Conservation (phyloP, 140 eudicot genomes). For the Cichorium intybus region DNA sequence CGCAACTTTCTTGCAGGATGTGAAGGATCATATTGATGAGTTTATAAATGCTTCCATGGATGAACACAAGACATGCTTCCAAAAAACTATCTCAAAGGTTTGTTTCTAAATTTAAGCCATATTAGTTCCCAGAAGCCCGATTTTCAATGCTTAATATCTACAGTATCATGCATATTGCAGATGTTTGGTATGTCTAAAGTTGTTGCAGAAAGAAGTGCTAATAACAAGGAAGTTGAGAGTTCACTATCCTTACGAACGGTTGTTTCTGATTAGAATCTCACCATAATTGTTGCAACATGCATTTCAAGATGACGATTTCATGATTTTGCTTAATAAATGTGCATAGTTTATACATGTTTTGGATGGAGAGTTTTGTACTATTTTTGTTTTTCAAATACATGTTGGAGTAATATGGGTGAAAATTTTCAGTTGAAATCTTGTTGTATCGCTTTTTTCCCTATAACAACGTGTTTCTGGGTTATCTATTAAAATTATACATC, state of each 20-base stretch:
- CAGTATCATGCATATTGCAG: constrained; percentile 29
- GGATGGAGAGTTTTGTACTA: not conserved
- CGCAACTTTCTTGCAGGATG: constrained; percentile 72
- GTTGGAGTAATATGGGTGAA: not conserved
- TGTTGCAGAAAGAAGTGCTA: constrained; percentile 56
- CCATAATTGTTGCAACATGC: not conserved
- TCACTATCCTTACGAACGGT: constrained; percentile 57
- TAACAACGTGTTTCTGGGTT: too few species aligned
- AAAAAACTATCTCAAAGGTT: constrained; percentile 83
- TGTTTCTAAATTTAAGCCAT: constrained; percentile 1
- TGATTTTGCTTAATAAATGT: not conserved
- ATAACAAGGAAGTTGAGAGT: constrained; percentile 62
- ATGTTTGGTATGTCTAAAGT: constrained; percentile 86
- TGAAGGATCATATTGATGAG: constrained; percentile 86
- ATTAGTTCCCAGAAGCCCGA: too few species aligned
- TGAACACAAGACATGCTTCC: constrained; percentile 78
- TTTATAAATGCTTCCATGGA: constrained; percentile 79
- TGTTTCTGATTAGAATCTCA: constrained; percentile 40
- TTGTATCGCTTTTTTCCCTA: not conserved
- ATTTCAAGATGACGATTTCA: not conserved
- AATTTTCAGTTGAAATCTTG: too few species aligned
- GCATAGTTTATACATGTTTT: not conserved
- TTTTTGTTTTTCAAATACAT: too few species aligned
- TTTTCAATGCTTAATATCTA: not conserved
- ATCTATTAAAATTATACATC: too few species aligned